These are phyloP conservation scores for Colletotrichum sp. DNA, from an alignment of 2,329 filamentous ascomycete species.

Conservation along the genomic window DNA sequence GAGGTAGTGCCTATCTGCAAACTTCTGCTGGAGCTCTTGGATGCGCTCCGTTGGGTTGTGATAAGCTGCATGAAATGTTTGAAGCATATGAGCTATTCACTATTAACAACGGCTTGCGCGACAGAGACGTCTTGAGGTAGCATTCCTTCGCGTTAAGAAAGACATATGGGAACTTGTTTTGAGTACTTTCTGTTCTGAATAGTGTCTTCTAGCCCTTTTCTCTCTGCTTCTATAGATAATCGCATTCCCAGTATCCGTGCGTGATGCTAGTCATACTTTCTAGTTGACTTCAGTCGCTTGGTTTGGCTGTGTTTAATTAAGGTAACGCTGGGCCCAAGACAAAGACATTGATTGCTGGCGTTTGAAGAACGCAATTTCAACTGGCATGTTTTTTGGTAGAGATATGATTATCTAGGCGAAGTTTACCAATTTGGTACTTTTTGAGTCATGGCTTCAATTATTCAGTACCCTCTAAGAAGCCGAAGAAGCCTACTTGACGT, in stretches of 20 bases:
- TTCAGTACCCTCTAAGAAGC: neutral
- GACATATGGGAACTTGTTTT: neutral
- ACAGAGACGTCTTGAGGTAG: neutral
- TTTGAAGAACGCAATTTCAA: too few relatives aligned
- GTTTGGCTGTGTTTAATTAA: too few relatives aligned
- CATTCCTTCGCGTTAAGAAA: neutral
- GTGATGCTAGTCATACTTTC: too few relatives aligned
- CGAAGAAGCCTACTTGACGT: neutral
- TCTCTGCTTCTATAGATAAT: neutral
- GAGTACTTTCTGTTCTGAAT: neutral
- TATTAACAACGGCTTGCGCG: neutral
- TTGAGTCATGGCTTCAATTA: neutral
- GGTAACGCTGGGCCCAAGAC: too few relatives aligned
- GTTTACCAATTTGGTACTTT: neutral
- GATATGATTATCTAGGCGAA: neutral
- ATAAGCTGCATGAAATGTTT: neutral
- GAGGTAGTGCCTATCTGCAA: neutral
- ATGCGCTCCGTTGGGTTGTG: neutral
- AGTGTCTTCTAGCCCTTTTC: neutral
- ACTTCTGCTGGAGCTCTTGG: neutral
- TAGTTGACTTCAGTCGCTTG: too few relatives aligned
- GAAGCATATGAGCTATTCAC: neutral
- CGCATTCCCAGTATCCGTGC: neutral
- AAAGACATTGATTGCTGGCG: too few relatives aligned
- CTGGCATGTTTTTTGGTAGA: rapidly evolving